phyloP scores from a whole-genome alignment of 2,329 filamentous ascomycete species.

The Tolypocladium nubicola region DNA sequence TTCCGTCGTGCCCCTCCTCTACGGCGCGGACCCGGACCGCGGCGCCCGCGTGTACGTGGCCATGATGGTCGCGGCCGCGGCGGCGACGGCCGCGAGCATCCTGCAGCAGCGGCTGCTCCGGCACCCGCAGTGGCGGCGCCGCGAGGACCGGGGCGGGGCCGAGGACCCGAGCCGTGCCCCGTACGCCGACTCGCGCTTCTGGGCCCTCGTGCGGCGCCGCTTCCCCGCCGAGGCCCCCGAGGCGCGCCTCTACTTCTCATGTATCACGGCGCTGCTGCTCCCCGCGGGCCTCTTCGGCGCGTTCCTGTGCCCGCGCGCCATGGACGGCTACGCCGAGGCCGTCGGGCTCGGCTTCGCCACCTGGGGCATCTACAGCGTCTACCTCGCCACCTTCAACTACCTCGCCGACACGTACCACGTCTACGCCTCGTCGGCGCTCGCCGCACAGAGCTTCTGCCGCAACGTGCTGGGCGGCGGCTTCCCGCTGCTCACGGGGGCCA shows the following conservation, averaged over 20 bases:
- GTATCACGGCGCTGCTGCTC: conserved; percentile 62
- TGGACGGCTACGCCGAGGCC: conserved; percentile 16
- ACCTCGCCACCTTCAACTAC: conserved; percentile 87
- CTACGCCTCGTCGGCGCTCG: conserved; percentile 77
- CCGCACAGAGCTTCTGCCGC: conserved; percentile 76
- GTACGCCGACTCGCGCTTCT: conserved; percentile 24
- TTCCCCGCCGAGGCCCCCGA: conserved; percentile 54
- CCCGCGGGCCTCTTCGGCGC: conserved; percentile 62
- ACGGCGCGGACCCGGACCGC: conserved; percentile 52
- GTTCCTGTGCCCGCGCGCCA: conserved; percentile 16
- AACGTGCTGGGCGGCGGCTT: conserved; percentile 77
- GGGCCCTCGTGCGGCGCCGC: conserved; percentile 31
- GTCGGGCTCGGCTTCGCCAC: conserved; percentile 64
- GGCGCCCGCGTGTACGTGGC: conserved; percentile 64
- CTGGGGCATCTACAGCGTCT: conserved; percentile 79
- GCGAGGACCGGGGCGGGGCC: conserved; percentile 1
- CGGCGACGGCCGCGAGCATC: conserved; percentile 61
- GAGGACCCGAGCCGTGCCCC: conserved; percentile 6
- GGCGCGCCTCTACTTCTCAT: conserved; percentile 72
- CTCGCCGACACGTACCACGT: conserved; percentile 78
- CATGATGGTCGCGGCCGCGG: conserved; percentile 54
- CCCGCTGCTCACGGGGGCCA: conserved; percentile 60
- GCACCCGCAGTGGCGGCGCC: conserved; percentile 23
- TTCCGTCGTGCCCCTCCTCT: conserved; percentile 69
- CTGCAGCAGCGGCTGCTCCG: conserved; percentile 59